Evolutionary conservation across 768 basidiomycete genomes (phyloP).

Genomic region (Tulasnella sp.): DNA sequence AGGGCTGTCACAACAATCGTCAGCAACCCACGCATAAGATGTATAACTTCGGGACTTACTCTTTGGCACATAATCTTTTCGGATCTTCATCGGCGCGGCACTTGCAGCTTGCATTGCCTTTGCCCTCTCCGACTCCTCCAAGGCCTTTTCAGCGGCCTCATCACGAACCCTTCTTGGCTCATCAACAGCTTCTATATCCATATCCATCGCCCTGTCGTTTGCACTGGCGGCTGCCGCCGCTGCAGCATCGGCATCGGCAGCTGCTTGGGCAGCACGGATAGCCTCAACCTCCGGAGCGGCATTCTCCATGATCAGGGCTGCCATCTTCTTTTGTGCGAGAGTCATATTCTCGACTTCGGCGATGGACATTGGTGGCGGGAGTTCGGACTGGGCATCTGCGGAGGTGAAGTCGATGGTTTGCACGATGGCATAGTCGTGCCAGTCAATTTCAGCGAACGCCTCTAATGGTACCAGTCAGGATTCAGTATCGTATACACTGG

Average conservation of each 20-base stretch:
- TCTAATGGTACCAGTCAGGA: constrained; percentile 30
- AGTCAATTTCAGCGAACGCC: constrained; percentile 96
- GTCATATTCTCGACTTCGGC: constrained; percentile 95
- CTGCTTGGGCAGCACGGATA: constrained; percentile 66
- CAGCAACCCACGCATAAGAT: not conserved
- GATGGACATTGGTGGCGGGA: constrained; percentile 93
- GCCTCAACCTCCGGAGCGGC: constrained; percentile 79
- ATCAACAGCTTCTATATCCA: constrained; percentile 69
- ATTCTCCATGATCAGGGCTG: constrained; percentile 95
- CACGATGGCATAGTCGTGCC: constrained; percentile 98
- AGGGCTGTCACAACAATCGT: constrained; percentile 10
- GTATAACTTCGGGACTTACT: not conserved
- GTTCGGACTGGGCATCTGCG: constrained; percentile 77
- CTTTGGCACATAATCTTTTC: constrained; percentile 71
- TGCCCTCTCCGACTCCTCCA: constrained; percentile 56
- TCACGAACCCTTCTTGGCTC: constrained; percentile 41
- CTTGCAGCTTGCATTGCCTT: constrained; percentile 71
- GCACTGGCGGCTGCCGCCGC: constrained; percentile 39
- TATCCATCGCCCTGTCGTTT: constrained; percentile 53
- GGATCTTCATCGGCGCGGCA: constrained; percentile 80
- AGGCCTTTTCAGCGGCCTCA: constrained; percentile 45
- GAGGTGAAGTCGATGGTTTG: constrained; percentile 96
- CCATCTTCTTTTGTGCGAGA: constrained; percentile 93
- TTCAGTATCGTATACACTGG: not conserved
- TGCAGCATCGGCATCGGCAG: constrained; percentile 73